These are phyloP conservation scores for Calonectria pseudoreteaudii DNA, from an alignment of 2,329 filamentous ascomycete genomes.

Conservation along the genomic window DNA sequence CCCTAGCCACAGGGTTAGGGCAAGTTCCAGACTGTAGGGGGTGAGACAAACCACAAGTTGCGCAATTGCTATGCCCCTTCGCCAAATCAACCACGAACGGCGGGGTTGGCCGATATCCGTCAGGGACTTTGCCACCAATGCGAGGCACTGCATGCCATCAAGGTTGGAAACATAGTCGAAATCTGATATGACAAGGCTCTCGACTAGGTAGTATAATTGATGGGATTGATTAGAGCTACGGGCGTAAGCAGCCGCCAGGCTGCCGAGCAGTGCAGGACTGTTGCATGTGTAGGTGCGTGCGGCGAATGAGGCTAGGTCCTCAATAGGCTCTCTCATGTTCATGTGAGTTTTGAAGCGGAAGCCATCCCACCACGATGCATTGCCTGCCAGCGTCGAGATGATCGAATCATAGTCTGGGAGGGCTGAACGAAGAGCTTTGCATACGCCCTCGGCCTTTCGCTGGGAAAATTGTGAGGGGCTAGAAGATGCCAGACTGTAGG, in stretches of 20 bases:
- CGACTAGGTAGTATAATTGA: constrained; percentile 1
- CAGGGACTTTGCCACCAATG: constrained; percentile 7
- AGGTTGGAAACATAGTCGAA: constrained; percentile 6
- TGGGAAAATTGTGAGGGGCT: not conserved
- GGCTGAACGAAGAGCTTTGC: constrained; percentile 6
- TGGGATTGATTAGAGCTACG: constrained; percentile 6
- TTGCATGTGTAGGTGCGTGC: constrained; percentile 13
- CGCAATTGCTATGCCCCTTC: constrained; percentile 11
- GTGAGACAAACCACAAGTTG: constrained; percentile 9
- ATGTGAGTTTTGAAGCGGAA: constrained; percentile 20
- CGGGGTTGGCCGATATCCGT: constrained; percentile 11
- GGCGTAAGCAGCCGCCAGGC: not conserved
- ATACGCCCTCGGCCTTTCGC: constrained; percentile 12
- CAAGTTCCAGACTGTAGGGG: no score
- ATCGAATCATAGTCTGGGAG: constrained; percentile 11
- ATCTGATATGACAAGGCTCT: constrained; percentile 11
- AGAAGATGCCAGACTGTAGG: not conserved
- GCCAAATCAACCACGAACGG: constrained; percentile 17
- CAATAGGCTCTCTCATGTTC: not conserved
- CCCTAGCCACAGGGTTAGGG: not conserved
- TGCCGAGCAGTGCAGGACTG: constrained; percentile 8
- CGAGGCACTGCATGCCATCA: constrained; percentile 15
- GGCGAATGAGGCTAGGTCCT: constrained; percentile 4
- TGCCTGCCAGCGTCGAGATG: not conserved
- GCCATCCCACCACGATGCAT: constrained; percentile 12